Percentiles rank a stretch among this genome's conserved stretches.
These are phyloP conservation scores for Backusella sp. DNA, from an alignment of 192 early-diverging fungal genomes.

Conservation along the genomic window DNA sequence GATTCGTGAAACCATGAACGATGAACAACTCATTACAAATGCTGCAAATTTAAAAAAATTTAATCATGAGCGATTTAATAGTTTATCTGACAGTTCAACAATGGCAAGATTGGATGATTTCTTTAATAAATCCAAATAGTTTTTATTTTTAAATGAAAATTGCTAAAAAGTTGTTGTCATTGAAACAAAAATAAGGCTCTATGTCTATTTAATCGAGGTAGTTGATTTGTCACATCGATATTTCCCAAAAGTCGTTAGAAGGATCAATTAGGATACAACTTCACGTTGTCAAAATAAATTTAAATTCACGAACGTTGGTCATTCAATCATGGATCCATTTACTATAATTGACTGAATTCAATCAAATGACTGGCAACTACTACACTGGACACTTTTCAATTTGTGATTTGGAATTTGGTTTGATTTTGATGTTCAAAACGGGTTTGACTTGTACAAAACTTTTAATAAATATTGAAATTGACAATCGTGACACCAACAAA, in stretches of 20 bases:
- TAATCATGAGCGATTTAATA: neutral
- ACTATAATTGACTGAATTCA: neutral
- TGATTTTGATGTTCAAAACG: neutral
- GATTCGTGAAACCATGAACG: neutral
- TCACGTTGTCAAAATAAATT: neutral
- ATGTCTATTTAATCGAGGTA: neutral
- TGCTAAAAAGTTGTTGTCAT: neutral
- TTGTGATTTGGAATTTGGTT: neutral
- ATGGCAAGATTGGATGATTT: neutral
- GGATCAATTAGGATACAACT: neutral
- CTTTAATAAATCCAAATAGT: neutral
- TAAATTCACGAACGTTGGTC: neutral
- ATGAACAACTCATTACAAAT: neutral
- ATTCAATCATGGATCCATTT: neutral
- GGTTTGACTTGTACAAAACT: neutral
- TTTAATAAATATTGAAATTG: neutral
- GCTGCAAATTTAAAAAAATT: neutral
- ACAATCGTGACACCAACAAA: neutral
- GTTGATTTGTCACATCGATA: neutral
- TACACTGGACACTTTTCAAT: neutral
- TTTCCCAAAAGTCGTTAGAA: neutral
- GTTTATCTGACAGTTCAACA: neutral
- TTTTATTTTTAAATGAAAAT: neutral
- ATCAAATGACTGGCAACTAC: neutral
- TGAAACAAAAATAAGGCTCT: neutral